Evolutionary conservation across 1,284 basidiomycete genomes (phyloP), one percentile per base, ranked within the genome.

Genomic region (Sphaerobolus stellatus): DNA sequence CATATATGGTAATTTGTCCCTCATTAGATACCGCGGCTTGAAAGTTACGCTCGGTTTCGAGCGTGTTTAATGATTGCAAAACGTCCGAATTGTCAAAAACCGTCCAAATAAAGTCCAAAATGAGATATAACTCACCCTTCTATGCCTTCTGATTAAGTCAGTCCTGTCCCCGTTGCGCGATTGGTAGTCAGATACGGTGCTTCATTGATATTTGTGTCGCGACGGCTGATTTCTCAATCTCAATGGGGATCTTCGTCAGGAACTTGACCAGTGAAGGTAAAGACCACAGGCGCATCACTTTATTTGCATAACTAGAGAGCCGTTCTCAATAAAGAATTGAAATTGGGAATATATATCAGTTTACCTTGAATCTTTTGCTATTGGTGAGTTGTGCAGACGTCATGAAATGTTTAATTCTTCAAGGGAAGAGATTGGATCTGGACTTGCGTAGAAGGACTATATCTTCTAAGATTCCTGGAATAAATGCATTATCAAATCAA

Each of bases 281-380:
- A 34, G 30, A 49, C 48, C 48, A 49, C 11, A 7, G 5, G 31
- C 34, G 48, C 16, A n/a, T 25, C 9, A 33, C 29, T 34, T 49
- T 49, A 20, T 49, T 49, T 33, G 30, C 48, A 49, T 36, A 49
- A 25, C 48, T 33, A 34, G 30, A n/a, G n/a, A n/a, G n/a, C n/a
- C n/a, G n/a, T n/a, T n/a, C n/a, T 27, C n/a, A n/a, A n/a, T n/a
- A n/a, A n/a, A n/a, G n/a, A n/a, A n/a, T n/a, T n/a, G n/a, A n/a
- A n/a, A n/a, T n/a, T n/a, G n/a, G n/a, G n/a, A n/a, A n/a, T n/a
- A n/a, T n/a, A n/a, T n/a, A n/a, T n/a, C n/a, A n/a, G 13, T 30
- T 27, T 33, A 33, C 48, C 48, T 5, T 25, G 30, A 30, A 49
- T 13, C 7, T 6, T 13, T 34, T 49, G 30, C 13, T 5, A 14